Conservation (phyloP, 345 rosid genomes). For the Mangifera indica region DNA sequence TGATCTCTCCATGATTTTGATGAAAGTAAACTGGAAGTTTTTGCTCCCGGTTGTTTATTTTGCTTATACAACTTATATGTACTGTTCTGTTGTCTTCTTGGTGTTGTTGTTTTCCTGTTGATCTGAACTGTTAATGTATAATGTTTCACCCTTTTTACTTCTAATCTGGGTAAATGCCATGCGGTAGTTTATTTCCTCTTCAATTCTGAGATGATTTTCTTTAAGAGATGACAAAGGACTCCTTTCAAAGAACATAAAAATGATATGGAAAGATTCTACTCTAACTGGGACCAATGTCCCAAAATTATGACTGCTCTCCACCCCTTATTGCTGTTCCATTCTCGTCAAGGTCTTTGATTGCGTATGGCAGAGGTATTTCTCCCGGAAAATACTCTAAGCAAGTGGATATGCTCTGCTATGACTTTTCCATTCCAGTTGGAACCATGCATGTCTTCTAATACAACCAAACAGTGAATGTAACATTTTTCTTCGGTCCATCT, state of each 20-base stretch:
- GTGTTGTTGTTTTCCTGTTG: conserved; percentile 36
- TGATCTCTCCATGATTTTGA: conserved; percentile 22
- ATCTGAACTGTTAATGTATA: conserved; percentile 18
- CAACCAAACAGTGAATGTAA: no score
- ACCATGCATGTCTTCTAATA: no score
- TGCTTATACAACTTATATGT: conserved; percentile 32
- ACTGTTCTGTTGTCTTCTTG: conserved; percentile 34
- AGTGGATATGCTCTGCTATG: no score
- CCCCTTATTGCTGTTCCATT: no score
- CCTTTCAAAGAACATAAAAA: background rate
- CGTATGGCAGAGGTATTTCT: no score
- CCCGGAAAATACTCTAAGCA: no score
- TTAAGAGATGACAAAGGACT: background rate
- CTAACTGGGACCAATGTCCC: no score
- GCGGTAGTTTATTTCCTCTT: background rate
- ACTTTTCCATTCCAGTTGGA: no score
- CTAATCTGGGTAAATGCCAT: background rate
- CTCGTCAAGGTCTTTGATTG: no score
- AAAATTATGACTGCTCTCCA: no score
- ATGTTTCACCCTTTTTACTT: conserved; percentile 17
- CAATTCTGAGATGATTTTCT: background rate
- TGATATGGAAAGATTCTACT: no score
- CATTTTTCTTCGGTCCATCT: no score
- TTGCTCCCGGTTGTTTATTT: conserved; percentile 29
- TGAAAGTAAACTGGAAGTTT: conserved; percentile 19